Evolutionary conservation across 768 basidiomycete species (phyloP), one percentile per base, ranked within the genome.

Genomic region (Imleria badia): DNA sequence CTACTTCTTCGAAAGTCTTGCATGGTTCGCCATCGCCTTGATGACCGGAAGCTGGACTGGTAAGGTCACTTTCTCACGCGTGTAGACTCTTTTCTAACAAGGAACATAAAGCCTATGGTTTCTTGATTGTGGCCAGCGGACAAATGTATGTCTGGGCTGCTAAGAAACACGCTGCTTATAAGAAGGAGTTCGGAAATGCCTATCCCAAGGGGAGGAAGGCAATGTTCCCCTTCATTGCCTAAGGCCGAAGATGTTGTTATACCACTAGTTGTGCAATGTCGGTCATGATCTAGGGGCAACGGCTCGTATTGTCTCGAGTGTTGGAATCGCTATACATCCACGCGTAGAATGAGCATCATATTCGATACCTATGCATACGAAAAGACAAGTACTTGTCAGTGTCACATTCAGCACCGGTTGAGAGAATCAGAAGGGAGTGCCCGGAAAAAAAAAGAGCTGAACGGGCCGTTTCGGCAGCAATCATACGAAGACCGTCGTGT

Each of bases 81-180:
- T 31, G 10, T 12, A 17, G 23, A 33, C 23, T 40, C n/a, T 42
- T 42, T 20, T 45, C 49, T 56, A 30, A 56, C 11, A 22, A 48
- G 33, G 23, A 29, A 51, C n/a, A 33, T 22, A 17, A 58, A 90
- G 87, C 83, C 19, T 80, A 71, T 57, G 55, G 87, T 20, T 98
- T 96, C 73, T 70, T 83, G 42, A 76, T 73, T 11, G 78, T 91
- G 39, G 78, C 81, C 2, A 74, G 76, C 1, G 80, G 58, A 33
- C 85, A 85, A 61, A 98, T 98, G 94, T 75, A 77, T 13, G 60
- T 80, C 8, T 99, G 97, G 97, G 95, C 95, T 14, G 64, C 81
- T 38, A 93, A 95, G 78, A 98, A 97, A 76, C 95, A 98, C 63
- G 75, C 72, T 50, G 80, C 79, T 48, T 98, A 98, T 76, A 91